Conservation (phyloP, 306 rosid genomes). For the Malus orientalis region DNA sequence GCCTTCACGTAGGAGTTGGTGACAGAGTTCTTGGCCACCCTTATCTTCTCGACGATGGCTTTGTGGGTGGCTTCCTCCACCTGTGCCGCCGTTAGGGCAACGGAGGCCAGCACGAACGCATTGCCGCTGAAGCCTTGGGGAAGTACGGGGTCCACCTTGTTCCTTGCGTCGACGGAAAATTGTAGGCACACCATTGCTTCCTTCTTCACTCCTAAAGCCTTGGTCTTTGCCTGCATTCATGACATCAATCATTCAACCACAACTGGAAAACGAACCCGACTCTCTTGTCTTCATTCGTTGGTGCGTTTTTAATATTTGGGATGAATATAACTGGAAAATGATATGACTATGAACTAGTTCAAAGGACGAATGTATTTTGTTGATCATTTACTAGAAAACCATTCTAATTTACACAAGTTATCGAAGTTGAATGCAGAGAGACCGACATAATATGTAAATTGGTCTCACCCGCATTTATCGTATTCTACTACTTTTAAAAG, state of each 20-base stretch:
- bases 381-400: too few relatives aligned
- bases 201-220: slow-evolving; percentile 38
- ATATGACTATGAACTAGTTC: too few relatives aligned
- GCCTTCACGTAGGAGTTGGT: slow-evolving; percentile 41
- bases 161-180: slow-evolving; percentile 61
- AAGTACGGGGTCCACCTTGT: slow-evolving; percentile 40
- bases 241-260: background rate
- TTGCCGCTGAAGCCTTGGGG: slow-evolving; percentile 65
- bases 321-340: too few relatives aligned
- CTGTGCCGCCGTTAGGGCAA: slow-evolving; percentile 37
- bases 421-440: too few relatives aligned
- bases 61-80: slow-evolving; percentile 31
- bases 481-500: background rate
- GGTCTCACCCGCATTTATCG: too few relatives aligned
- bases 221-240: slow-evolving; percentile 45
- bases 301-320: too few relatives aligned
- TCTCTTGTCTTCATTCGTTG: too few relatives aligned
- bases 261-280: background rate
- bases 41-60: slow-evolving; percentile 36
- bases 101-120: slow-evolving; percentile 67
- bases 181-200: slow-evolving; percentile 60
- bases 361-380: too few relatives aligned
- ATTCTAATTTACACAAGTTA: too few relatives aligned
- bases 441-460: too few relatives aligned
- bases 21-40: slow-evolving; percentile 48